Evolutionary conservation across 768 basidiomycete species (phyloP), one percentile per base, ranked within the genome.

Genomic region (Agaricus blazei): DNA sequence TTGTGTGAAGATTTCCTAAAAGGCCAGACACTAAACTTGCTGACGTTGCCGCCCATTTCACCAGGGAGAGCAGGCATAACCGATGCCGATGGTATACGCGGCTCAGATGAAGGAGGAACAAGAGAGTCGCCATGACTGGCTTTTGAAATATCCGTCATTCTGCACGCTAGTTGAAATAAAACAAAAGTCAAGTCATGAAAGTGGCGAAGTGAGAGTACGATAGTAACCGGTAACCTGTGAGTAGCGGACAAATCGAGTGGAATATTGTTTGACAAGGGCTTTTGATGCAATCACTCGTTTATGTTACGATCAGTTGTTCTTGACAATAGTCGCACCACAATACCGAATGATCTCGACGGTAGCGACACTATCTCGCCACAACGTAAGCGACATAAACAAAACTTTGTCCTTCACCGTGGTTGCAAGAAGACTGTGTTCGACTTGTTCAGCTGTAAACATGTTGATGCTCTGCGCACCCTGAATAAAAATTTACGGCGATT

Each of bases 141-240:
- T 31, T 24, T 19, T 24, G 43, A 52, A 44, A 44, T 52, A 54
- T 54, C 44, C 3, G 43, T 38, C 52, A 54, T 54, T 47, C 37
- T 28, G 4, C 3, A 7, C 19, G 15, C 28, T 28, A 2, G 27
- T n/a, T 9, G 36, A 9, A 27, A 19, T 29, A 37, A 24, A 40
- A 23, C 23, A 24, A 54, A 31, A 37, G 36, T 23, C 40, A 46
- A 54, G 52, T 34, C 52, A 54, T 54, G 34, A 34, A 34, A 34
- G 34, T 12, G 15, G 27, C 15, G 24, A 44, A 28, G n/a, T 12
- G 5, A 26, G 31, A 37, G 27, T 19, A 19, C n/a, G 51, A 36
- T 12, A 3, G 8, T 14, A 12, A 41, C 7, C 4, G n/a, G 40
- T 41, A 41, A 15, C 40, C 15, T 41, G 34, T 34, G 34, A 34